Evolutionary conservation across 108 stramenopile species (phyloP).

Genomic region (Licmophora abbreviata): DNA sequence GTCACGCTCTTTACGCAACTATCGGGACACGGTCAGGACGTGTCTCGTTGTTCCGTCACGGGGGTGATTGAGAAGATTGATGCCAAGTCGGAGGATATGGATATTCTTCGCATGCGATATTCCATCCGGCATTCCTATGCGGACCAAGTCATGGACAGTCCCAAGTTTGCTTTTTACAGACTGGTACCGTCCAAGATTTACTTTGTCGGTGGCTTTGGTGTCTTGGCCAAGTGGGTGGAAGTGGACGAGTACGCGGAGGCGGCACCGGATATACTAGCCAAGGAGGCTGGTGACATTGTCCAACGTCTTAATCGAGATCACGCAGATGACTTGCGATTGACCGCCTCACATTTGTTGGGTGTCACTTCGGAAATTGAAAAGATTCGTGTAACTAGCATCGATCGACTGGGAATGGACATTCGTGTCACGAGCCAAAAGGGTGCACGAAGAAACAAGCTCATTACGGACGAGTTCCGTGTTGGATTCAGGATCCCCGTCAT

Average conservation of each 20-base stretch:
- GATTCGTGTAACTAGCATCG: conserved; percentile 83
- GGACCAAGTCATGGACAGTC: conserved; percentile 91
- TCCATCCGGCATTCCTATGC: conserved; percentile 89
- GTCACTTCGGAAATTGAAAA: conserved; percentile 44
- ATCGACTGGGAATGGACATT: conserved; percentile 93
- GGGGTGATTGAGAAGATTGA: conserved; percentile 70
- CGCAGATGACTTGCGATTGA: conserved; percentile 49
- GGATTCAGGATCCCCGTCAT: conserved; percentile 89
- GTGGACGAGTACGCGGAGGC: conserved; percentile 77
- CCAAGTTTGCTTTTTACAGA: conserved; percentile 90
- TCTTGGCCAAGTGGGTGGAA: conserved; percentile 88
- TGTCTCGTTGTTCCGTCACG: conserved; percentile 91
- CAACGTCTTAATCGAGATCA: conserved; percentile 61
- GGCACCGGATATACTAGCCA: conserved; percentile 89
- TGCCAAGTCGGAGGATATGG: conserved; percentile 67
- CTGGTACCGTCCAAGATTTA: conserved; percentile 82
- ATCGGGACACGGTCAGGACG: conserved; percentile 56
- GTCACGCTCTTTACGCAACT: conserved; percentile 82
- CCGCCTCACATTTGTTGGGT: conserved; percentile 59
- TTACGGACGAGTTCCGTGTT: conserved; percentile 93
- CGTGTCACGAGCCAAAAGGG: conserved; percentile 78
- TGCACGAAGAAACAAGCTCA: conserved; percentile 67
- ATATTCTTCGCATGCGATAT: conserved; percentile 83
- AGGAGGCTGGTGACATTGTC: conserved; percentile 80
- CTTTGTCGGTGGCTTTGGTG: conserved; percentile 96